Percentiles rank a stretch among this genome's conserved stretches.
Evolutionary conservation across 352 stramenopile genomes (phyloP).

Genomic region (Paralagenidium karlingii): DNA sequence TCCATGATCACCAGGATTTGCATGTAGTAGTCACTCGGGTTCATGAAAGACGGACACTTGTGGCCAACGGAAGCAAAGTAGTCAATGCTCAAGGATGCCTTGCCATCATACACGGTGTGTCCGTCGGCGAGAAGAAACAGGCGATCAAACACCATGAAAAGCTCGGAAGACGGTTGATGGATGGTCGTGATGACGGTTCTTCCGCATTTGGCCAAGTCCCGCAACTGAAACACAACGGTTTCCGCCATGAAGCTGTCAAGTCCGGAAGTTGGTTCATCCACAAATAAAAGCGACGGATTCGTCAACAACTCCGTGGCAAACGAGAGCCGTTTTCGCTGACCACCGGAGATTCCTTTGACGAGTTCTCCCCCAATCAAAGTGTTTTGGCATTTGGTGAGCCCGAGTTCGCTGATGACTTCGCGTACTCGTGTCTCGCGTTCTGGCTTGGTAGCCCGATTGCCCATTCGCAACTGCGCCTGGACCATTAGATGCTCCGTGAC

Average conservation of each 20-base stretch:
- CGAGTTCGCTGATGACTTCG: constrained; percentile 25
- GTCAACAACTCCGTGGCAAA: constrained; percentile 72
- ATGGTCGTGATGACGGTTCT: constrained; percentile 81
- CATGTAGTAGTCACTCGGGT: constrained; percentile 1
- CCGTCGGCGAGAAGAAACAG: constrained; percentile 18
- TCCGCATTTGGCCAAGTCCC: constrained; percentile 46
- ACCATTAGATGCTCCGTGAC: constrained; percentile 78
- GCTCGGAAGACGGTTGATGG: constrained; percentile 53
- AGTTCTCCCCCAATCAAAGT: constrained; percentile 24
- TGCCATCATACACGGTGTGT: neutral
- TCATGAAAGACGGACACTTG: neutral
- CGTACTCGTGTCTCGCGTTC: constrained; percentile 12
- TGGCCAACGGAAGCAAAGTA: neutral
- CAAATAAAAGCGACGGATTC: constrained; percentile 55
- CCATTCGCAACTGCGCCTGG: constrained; percentile 56
- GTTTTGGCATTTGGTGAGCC: constrained; percentile 22
- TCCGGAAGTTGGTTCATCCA: constrained; percentile 66
- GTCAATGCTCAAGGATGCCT: neutral
- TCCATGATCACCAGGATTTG: constrained; percentile 16
- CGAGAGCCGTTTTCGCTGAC: constrained; percentile 66
- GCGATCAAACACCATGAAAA: constrained; percentile 24
- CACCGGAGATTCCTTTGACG: constrained; percentile 41
- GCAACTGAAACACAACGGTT: constrained; percentile 18
- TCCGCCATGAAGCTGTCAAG: constrained; percentile 29
- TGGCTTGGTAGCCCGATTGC: constrained; percentile 6